Evolutionary conservation across 1,284 basidiomycete genomes (phyloP), one percentile per base, ranked within the genome.

Genomic region (Schizopora paradoxa): DNA sequence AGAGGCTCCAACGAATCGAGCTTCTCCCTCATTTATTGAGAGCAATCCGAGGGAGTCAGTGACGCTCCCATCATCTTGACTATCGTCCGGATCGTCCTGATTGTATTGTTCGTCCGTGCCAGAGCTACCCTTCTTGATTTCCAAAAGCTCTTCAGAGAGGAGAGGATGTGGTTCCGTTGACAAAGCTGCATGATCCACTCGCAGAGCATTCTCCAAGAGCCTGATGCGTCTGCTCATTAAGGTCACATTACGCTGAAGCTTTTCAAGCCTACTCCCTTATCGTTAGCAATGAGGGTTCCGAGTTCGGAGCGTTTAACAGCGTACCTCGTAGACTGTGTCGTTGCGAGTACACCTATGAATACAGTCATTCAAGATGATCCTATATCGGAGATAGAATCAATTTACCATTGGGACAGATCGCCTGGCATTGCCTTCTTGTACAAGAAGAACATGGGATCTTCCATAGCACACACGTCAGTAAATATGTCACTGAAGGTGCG

Each of bases 81-180:
- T 14, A 10, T 31, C 28, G 14, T 8, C 28, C 28, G 14, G 8
- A 8, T 8, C 28, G 10, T 31, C n/a, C n/a, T n/a, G n/a, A n/a
- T n/a, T n/a, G n/a, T n/a, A n/a, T n/a, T n/a, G n/a, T n/a, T n/a
- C n/a, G n/a, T n/a, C 28, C 3, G 8, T 29, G 11, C 14, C 22
- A 7, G 11, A 28, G 2, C 29, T 19, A 11, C 29, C 35, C 13
- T 27, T 13, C 27, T 61, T 61, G 32, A 61, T 50, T 25, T 49
- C 45, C n/a, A 61, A 51, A 6, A 61, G 41, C 23, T 61, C 59
- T 31, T 58, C 53, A 13, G 54, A 41, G 13, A 61, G 51, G n/a
- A 61, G 47, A 7, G 58, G 59, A 45, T 61, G 59, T 31, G 45
- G 52, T 14, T 48, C 51, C 6, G 51, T 16, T 13, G 46, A 48